Evolutionary conservation across 768 basidiomycete species (phyloP).

Genomic region (Paxillus rubicundulus): DNA sequence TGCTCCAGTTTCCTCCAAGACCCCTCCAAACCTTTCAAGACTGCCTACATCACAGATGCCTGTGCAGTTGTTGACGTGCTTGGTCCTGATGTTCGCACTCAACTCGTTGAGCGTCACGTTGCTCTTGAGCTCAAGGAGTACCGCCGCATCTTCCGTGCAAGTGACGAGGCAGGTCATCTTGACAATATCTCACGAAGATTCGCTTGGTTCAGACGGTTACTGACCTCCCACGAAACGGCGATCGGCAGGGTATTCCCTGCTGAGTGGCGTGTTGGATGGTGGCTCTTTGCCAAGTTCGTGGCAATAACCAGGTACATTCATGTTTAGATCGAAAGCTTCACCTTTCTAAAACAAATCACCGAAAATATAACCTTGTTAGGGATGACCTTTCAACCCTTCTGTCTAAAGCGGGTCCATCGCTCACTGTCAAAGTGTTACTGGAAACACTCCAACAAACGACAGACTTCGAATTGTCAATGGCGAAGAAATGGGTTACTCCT

Average conservation of each 20-base stretch:
- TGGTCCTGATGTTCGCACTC: slow-evolving; percentile 75
- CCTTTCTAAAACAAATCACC: background rate
- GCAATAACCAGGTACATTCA: slow-evolving; percentile 76
- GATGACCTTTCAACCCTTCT: slow-evolving; percentile 82
- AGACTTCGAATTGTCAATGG: slow-evolving; percentile 84
- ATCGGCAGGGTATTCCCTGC: slow-evolving; percentile 79
- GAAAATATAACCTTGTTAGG: slow-evolving; percentile 37
- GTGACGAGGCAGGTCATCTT: slow-evolving; percentile 93
- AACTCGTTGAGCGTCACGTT: slow-evolving; percentile 86
- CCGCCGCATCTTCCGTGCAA: slow-evolving; percentile 88
- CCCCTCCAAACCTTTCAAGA: slow-evolving; percentile 61
- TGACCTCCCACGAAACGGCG: slow-evolving; percentile 86
- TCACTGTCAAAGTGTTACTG: slow-evolving; percentile 76
- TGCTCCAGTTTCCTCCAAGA: slow-evolving; percentile 74
- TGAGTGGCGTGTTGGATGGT: slow-evolving; percentile 84
- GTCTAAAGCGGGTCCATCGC: slow-evolving; percentile 69
- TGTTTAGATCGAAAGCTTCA: background rate
- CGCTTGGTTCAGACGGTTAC: slow-evolving; percentile 88
- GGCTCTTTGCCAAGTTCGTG: slow-evolving; percentile 80
- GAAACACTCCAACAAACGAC: slow-evolving; percentile 83
- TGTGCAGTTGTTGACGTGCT: slow-evolving; percentile 89
- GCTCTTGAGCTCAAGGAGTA: slow-evolving; percentile 93
- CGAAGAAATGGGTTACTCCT: slow-evolving; percentile 77
- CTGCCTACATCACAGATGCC: slow-evolving; percentile 69
- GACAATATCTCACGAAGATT: slow-evolving; percentile 93